Evolutionary conservation across 495 filamentous ascomycete genomes (phyloP), one percentile per base, ranked within the genome.

Genomic region (Penicillium fimorum): DNA sequence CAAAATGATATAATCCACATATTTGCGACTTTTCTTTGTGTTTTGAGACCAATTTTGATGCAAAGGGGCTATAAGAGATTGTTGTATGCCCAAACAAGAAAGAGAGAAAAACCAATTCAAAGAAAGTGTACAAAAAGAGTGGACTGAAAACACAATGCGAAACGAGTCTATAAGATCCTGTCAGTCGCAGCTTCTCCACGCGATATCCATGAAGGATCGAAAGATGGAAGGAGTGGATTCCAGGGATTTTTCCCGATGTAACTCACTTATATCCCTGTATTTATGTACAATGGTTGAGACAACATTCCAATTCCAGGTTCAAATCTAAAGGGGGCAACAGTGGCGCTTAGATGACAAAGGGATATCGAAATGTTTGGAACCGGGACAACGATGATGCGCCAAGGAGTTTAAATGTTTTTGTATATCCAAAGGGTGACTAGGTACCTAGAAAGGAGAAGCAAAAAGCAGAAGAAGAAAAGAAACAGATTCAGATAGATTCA

Each of bases 1-100:
- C 91, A 87, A 57, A 81, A 82, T 17, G 80, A 82, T 42, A 86
- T 63, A 48, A 79, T 71, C 72, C 76, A 79, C 77, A 81, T 79
- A 22, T 55, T 73, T 47, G 47, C 60, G 32, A 55, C 30, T 41
- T 24, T 25, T 4, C 11, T 17, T 9, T 47, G 45, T 47, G 4
- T n/a, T 51, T 41, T 17, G 13, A 30, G 22, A 41, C 35, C 20
- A 22, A 41, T 8, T 18, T 12, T 6, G 40, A 17, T 24, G 49
- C 5, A 9, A 17, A 2, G 25, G 10, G 41, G 22, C 35, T 40
- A 17, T 9, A 5, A 13, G 33, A 1, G 25, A 11, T 8, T 0
- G 4, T 5, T 27, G 5, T 38, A 17, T 22, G 9, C 1, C 35
- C n/a, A 15, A 15, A 22, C 22, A 22, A 22, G n/a, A 22, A 22